Evolutionary conservation across 768 basidiomycete species (phyloP).

Genomic region (Termitomyces sp.): DNA sequence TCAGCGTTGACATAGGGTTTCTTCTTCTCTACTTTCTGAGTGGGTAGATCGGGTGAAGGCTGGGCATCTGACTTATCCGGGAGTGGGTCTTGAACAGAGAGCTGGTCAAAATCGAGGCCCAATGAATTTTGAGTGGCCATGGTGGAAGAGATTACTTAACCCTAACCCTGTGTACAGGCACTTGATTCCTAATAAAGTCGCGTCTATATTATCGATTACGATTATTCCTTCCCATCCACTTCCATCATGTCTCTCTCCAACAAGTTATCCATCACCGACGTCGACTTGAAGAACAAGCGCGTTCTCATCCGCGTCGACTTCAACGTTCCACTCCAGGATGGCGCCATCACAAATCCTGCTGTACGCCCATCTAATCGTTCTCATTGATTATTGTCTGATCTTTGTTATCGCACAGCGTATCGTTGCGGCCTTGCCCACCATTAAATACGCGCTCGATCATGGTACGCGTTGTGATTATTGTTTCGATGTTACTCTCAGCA

Average conservation of each 20-base stretch:
- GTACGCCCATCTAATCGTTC: constrained; percentile 43
- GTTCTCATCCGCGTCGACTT: constrained; percentile 96
- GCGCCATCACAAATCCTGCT: constrained; percentile 93
- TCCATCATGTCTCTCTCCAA: constrained; percentile 85
- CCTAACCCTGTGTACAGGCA: constrained; percentile 23
- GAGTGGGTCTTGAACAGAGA: constrained; percentile 28
- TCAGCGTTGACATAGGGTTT: constrained; percentile 79
- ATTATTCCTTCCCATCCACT: constrained; percentile 11
- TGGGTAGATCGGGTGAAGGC: constrained; percentile 4
- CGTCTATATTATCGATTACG: constrained; percentile 4
- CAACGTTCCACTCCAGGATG: constrained; percentile 89
- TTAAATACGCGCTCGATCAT: constrained; percentile 86
- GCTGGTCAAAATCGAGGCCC: constrained; percentile 62
- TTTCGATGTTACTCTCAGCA: neutral
- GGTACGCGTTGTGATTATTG: constrained; percentile 34
- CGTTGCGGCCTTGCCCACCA: constrained; percentile 92
- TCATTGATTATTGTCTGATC: constrained; percentile 9
- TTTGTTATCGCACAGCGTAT: constrained; percentile 63
- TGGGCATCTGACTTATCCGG: constrained; percentile 7
- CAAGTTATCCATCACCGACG: constrained; percentile 90
- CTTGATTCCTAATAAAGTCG: constrained; percentile 4
- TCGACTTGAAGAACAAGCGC: constrained; percentile 81
- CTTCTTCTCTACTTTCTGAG: constrained; percentile 44
- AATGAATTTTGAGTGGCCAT: constrained; percentile 58
- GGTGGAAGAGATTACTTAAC: constrained; percentile 16